Conservation (phyloP, 805 yeast genomes). For the Candida schatavii region DNA sequence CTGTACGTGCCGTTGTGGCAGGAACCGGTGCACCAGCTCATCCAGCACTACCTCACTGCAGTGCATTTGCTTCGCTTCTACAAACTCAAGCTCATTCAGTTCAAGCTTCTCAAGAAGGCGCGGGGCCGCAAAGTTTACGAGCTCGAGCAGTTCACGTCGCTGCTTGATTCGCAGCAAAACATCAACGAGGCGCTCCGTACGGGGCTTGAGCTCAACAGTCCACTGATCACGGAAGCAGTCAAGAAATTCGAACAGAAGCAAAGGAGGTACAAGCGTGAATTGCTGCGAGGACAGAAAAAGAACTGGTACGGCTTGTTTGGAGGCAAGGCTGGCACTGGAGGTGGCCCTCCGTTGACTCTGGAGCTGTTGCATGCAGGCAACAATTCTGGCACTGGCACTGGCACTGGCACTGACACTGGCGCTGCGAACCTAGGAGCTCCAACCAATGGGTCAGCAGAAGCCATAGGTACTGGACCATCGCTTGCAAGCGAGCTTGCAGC, state of each 20-base stretch:
- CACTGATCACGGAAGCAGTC: conserved; percentile 35
- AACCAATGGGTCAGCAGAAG: not conserved
- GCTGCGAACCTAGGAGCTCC: not conserved
- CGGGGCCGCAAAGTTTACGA: conserved; percentile 39
- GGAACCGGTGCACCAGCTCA: conserved; percentile 50
- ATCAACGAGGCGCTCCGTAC: conserved; percentile 23
- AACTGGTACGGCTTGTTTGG: conserved; percentile 47
- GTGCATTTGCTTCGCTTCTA: conserved; percentile 47
- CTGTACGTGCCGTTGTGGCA: conserved; percentile 42
- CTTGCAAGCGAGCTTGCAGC: not conserved
- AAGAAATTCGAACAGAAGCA: conserved; percentile 28
- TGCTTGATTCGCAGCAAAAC: conserved; percentile 17
- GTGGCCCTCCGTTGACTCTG: conserved; percentile 2
- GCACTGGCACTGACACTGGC: not conserved
- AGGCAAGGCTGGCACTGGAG: conserved; percentile 22
- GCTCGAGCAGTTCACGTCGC: conserved; percentile 24
- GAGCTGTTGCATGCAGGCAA: conserved; percentile 1
- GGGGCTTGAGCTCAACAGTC: conserved; percentile 34
- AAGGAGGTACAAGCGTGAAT: conserved; percentile 7
- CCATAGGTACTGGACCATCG: too few relatives aligned
- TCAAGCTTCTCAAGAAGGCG: conserved; percentile 37
- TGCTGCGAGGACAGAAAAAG: conserved; percentile 20
- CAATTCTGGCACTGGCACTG: not conserved
- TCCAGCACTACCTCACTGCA: conserved; percentile 42
- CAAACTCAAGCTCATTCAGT: conserved; percentile 51